Evolutionary conservation across 2,329 filamentous ascomycete genomes (phyloP).

Genomic region (Ustulina deusta): DNA sequence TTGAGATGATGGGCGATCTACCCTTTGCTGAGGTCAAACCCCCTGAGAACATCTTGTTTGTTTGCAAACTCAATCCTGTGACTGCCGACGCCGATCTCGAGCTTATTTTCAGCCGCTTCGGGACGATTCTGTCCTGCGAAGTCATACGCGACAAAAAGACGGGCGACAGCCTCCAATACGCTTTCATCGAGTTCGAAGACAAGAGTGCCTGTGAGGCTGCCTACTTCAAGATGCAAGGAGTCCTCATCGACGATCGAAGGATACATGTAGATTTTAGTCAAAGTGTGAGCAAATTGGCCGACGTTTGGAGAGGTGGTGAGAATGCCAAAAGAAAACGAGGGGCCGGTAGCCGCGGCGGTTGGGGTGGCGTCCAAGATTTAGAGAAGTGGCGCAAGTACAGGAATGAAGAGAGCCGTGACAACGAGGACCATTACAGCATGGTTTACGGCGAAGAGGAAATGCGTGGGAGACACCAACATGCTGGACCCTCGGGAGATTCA

Average conservation of each 20-base stretch:
- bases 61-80: slow-evolving; percentile 98
- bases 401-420: slow-evolving; percentile 65
- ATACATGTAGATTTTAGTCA: slow-evolving; percentile 99
- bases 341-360: slow-evolving; percentile 73
- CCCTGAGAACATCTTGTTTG: slow-evolving; percentile 96
- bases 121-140: slow-evolving; percentile 93
- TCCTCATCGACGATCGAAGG: slow-evolving; percentile 94
- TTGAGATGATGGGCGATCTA: slow-evolving; percentile 97
- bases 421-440: slow-evolving; percentile 74
- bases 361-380: slow-evolving; percentile 87
- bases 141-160: slow-evolving; percentile 95
- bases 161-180: slow-evolving; percentile 94
- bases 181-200: slow-evolving; percentile 96
- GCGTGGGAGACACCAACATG: slow-evolving; percentile 61
- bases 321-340: slow-evolving; percentile 77
- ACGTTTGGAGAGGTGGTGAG: slow-evolving; percentile 87
- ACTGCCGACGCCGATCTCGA: slow-evolving; percentile 95
- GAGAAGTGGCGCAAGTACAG: slow-evolving; percentile 94
- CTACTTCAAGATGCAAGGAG: slow-evolving; percentile 99
- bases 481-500: slow-evolving; percentile 38
- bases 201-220: slow-evolving; percentile 93
- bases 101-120: slow-evolving; percentile 96
- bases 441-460: slow-evolving; percentile 82
- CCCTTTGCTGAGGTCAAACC: slow-evolving; percentile 98
- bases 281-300: slow-evolving; percentile 87